Conservation (phyloP, 768 basidiomycete species). For the Chalciporus piperatus region DNA sequence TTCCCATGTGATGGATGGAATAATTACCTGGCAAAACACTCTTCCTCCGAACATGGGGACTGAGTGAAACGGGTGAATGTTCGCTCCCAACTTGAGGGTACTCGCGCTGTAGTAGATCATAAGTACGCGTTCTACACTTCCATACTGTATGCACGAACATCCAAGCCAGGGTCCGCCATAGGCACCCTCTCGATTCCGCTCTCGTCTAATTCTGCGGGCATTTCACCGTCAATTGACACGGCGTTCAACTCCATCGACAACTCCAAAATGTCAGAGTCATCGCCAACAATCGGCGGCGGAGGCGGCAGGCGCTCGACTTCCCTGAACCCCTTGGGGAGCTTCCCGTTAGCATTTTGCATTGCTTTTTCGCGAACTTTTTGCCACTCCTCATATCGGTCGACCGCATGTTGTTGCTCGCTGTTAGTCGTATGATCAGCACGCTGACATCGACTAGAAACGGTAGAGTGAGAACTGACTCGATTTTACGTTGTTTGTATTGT, state of each 20-base stretch:
- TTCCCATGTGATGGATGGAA: conserved; percentile 7
- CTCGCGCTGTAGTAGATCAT: conserved; percentile 46
- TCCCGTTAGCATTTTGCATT: conserved; percentile 64
- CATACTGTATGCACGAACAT: conserved; percentile 51
- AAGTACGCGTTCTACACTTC: conserved; percentile 16
- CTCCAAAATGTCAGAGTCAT: conserved; percentile 86
- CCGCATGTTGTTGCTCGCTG: conserved; percentile 87
- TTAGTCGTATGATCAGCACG: conserved; percentile 3
- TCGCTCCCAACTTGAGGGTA: conserved; percentile 66
- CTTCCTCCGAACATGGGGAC: conserved; percentile 89
- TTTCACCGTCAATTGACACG: conserved; percentile 68
- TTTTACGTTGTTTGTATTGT: conserved; percentile 85
- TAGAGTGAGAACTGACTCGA: conserved; percentile 57
- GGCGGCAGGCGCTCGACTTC: conserved; percentile 72
- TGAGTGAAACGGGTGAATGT: conserved; percentile 53
- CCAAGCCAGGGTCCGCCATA: conserved; percentile 86
- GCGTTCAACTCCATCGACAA: conserved; percentile 87
- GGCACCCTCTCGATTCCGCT: conserved; percentile 85
- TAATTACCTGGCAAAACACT: conserved; percentile 83
- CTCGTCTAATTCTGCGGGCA: conserved; percentile 69
- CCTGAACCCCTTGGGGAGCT: conserved; percentile 67
- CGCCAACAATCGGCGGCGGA: conserved; percentile 70
- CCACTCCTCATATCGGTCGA: conserved; percentile 88
- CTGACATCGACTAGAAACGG: neutral
- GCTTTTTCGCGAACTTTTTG: conserved; percentile 79